phyloP scores from a whole-genome alignment of 345 rosid species.

The Eucalyptus regnans region DNA sequence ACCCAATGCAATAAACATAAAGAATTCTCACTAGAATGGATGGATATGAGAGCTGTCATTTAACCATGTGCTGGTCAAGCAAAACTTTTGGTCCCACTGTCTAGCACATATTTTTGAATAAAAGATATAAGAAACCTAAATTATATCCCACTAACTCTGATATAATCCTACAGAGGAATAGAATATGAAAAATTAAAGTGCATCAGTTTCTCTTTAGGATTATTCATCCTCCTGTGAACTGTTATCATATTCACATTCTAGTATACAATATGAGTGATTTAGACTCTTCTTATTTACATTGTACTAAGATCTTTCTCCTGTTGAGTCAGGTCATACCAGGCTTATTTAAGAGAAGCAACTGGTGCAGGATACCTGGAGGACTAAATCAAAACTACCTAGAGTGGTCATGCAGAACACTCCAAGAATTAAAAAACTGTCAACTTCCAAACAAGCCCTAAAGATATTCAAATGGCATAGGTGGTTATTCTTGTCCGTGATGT shows the following conservation, averaged over 20 bases:
- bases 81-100: neutral
- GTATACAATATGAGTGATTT: neutral
- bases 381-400: neutral
- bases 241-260: neutral
- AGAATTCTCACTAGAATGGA: neutral
- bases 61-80: neutral
- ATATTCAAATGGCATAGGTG: neutral
- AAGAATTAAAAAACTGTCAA: fast-evolving
- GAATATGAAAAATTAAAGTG: neutral
- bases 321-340: neutral
- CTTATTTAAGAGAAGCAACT: neutral
- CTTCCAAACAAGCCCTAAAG: neutral
- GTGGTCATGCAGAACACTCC: neutral
- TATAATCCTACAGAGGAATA: neutral
- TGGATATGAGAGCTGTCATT: neutral
- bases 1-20: neutral
- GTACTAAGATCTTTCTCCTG: neutral
- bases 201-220: neutral
- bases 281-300: neutral
- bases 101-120: neutral
- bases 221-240: neutral
- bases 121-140: neutral
- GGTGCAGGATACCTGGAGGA: neutral
- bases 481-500: neutral
- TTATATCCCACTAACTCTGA: neutral